phyloP scores from a whole-genome alignment of 495 filamentous ascomycete species.

The Sordaria brevicollis region DNA sequence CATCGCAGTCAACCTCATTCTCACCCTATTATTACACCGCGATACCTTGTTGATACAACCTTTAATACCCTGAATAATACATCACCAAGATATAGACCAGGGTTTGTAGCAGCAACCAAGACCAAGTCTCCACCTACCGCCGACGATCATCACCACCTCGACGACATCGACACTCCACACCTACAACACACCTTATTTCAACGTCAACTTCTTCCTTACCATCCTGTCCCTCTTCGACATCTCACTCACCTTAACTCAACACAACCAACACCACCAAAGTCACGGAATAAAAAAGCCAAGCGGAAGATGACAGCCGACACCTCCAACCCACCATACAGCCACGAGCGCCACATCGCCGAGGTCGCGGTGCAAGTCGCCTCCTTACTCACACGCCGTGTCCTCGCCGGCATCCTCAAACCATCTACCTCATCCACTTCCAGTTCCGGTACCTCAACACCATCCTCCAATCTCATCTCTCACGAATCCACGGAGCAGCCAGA shows the following conservation, averaged over 20 bases:
- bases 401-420: slow-evolving; percentile 29
- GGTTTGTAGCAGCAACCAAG: neutral
- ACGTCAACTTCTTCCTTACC: neutral
- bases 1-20: neutral
- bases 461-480: neutral
- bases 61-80: neutral
- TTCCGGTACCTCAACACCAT: neutral
- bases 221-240: neutral
- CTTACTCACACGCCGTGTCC: slow-evolving; percentile 41
- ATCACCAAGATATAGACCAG: neutral
- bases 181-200: neutral
- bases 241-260: neutral
- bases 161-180: neutral
- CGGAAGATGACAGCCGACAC: neutral
- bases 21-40: neutral
- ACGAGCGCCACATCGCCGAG: slow-evolving; percentile 40
- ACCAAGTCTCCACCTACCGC: neutral
- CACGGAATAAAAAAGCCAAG: neutral
- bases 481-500: neutral
- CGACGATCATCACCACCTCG: neutral
- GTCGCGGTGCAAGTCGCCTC: slow-evolving; percentile 45
- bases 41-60: neutral
- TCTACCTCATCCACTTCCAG: neutral
- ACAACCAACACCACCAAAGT: neutral
- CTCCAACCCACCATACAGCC: slow-evolving; percentile 19